These are phyloP conservation scores for Spathaspora boniae DNA, from an alignment of 805 yeast genomes.

Conservation along the genomic window DNA sequence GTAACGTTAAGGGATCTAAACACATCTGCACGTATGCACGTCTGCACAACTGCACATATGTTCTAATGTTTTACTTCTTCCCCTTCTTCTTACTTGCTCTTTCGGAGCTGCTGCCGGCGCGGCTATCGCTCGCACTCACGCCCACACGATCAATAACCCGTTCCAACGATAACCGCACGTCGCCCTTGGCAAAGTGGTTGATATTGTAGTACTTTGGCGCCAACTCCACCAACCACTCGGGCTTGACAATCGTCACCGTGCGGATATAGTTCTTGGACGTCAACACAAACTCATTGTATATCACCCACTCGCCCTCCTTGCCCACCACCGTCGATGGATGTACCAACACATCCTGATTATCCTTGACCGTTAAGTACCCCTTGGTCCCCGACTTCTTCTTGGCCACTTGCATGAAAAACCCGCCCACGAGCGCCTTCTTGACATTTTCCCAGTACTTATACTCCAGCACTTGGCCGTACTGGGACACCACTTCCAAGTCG, in stretches of 20 bases:
- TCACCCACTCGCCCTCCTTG: conserved; percentile 88
- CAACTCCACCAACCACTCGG: conserved; percentile 86
- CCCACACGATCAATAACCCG: conserved; percentile 50
- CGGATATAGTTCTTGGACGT: conserved; percentile 92
- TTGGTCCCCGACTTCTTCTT: conserved; percentile 84
- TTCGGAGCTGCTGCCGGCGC: too few relatives aligned
- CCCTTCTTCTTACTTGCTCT: conserved; percentile 35
- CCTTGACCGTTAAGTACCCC: conserved; percentile 89
- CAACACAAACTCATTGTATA: conserved; percentile 92
- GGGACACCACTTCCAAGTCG: conserved; percentile 69
- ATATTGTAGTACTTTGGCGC: conserved; percentile 72
- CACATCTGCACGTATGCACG: not conserved
- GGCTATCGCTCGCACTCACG: too few relatives aligned
- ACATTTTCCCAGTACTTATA: conserved; percentile 64
- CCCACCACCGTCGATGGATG: conserved; percentile 92
- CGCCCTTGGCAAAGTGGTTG: conserved; percentile 66
- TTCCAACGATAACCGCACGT: conserved; percentile 66
- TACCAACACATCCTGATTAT: conserved; percentile 90
- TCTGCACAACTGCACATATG: conserved; percentile 3
- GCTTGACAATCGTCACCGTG: conserved; percentile 85
- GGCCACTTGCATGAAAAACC: conserved; percentile 98
- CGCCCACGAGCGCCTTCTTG: conserved; percentile 83
- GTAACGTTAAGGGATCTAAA: too few relatives aligned
- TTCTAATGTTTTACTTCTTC: conserved; percentile 9
- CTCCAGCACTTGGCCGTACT: conserved; percentile 53